Conservation (phyloP, 768 basidiomycete species). For the Amanita thiersii region DNA sequence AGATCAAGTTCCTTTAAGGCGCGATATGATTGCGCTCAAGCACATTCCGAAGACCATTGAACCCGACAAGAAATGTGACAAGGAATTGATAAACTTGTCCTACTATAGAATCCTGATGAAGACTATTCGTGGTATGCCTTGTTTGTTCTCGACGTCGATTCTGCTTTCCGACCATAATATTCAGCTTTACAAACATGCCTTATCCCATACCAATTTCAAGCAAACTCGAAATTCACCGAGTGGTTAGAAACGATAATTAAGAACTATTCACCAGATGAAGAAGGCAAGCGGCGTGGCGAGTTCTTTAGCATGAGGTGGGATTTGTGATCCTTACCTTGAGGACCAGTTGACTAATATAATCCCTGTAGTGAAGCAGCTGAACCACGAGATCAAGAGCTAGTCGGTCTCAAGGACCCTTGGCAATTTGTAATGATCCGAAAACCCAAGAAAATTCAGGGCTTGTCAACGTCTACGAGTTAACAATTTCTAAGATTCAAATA, state of each 20-base stretch:
- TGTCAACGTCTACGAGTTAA: too few relatives aligned
- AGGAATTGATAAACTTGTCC: slow-evolving; percentile 27
- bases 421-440: background rate
- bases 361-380: background rate
- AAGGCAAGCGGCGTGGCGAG: background rate
- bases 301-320: background rate
- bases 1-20: slow-evolving; percentile 3
- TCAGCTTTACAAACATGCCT: slow-evolving; percentile 41
- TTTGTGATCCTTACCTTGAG: background rate
- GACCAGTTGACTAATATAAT: background rate
- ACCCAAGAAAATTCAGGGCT: background rate
- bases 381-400: background rate
- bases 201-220: slow-evolving; percentile 29
- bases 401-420: background rate
- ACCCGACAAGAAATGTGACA: slow-evolving; percentile 9
- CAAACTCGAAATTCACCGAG: slow-evolving; percentile 23
- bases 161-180: slow-evolving; percentile 3
- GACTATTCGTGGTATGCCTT: slow-evolving; percentile 30
- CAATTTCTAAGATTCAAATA: too few relatives aligned
- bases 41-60: background rate
- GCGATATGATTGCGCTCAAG: background rate
- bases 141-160: background rate
- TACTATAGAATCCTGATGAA: slow-evolving; percentile 29
- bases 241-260: slow-evolving; percentile 26
- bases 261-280: background rate